Evolutionary conservation across 2,329 filamentous ascomycete genomes (phyloP).

Genomic region (Arthrobotrys pseudoclavata): DNA sequence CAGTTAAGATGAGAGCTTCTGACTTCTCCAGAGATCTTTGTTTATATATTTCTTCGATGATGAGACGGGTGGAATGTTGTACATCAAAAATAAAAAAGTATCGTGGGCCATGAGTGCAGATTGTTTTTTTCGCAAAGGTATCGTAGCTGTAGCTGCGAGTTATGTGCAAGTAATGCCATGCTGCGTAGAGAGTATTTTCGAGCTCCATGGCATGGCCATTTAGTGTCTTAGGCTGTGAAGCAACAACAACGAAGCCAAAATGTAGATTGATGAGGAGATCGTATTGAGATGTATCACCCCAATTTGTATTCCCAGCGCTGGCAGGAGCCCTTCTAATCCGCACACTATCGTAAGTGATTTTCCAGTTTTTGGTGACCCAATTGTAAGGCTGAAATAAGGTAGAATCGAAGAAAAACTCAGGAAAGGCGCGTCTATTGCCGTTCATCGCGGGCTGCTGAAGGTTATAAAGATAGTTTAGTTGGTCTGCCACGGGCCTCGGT

Average conservation of each 20-base stretch:
- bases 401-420: too few relatives aligned
- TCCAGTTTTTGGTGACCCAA: too few relatives aligned
- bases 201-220: background rate
- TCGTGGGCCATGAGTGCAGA: background rate
- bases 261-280: background rate
- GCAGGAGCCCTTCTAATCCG: background rate
- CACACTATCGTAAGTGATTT: background rate
- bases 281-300: background rate
- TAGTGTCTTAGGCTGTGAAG: background rate
- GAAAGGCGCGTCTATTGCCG: too few relatives aligned
- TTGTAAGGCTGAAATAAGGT: too few relatives aligned
- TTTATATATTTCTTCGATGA: constrained; percentile 5
- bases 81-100: background rate
- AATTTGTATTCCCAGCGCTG: background rate
- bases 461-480: too few relatives aligned
- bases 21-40: background rate
- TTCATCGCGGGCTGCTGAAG: too few relatives aligned
- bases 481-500: too few relatives aligned
- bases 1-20: background rate
- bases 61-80: background rate
- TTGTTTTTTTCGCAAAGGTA: background rate
- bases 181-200: background rate
- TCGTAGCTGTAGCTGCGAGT: background rate
- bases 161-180: background rate
- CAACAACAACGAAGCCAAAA: background rate